phyloP scores from a whole-genome alignment of 2,329 filamentous ascomycete genomes.

The Pseudohalonectria lignicola region DNA sequence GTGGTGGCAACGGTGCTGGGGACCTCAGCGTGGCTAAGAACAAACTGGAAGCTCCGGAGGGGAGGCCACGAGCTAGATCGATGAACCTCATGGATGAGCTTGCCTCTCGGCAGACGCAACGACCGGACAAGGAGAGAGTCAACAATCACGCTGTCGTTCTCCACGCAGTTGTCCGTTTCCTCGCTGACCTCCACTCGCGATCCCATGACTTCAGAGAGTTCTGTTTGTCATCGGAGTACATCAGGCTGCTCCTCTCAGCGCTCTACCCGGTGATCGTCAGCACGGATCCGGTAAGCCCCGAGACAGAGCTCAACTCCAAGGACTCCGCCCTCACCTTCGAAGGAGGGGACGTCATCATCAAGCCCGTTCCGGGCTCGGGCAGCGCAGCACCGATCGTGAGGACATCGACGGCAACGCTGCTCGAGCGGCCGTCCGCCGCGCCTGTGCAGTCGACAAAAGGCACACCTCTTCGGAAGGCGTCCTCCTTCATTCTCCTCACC shows the following conservation, averaged over 20 bases:
- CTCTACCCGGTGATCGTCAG: constrained; percentile 85
- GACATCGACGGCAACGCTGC: constrained; percentile 47
- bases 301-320: constrained; percentile 77
- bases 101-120: constrained; percentile 14
- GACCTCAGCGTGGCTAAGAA: constrained; percentile 5
- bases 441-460: constrained; percentile 33
- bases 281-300: constrained; percentile 69
- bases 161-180: constrained; percentile 66
- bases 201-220: constrained; percentile 77
- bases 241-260: constrained; percentile 66
- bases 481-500: constrained; percentile 84
- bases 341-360: constrained; percentile 73
- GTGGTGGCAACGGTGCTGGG: constrained; percentile 9
- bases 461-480: constrained; percentile 63
- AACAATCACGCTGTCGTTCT: constrained; percentile 54
- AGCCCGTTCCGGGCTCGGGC: constrained; percentile 54
- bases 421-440: constrained; percentile 25
- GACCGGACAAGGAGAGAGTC: constrained; percentile 35
- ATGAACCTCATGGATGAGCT: constrained; percentile 56
- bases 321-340: constrained; percentile 76
- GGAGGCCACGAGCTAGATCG: constrained; percentile 41
- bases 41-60: constrained; percentile 9
- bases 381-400: constrained; percentile 59
- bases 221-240: constrained; percentile 66
- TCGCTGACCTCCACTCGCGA: constrained; percentile 66